phyloP scores from a whole-genome alignment of 139 green algal genomes.

The Edaphochlamys debaryana region DNA sequence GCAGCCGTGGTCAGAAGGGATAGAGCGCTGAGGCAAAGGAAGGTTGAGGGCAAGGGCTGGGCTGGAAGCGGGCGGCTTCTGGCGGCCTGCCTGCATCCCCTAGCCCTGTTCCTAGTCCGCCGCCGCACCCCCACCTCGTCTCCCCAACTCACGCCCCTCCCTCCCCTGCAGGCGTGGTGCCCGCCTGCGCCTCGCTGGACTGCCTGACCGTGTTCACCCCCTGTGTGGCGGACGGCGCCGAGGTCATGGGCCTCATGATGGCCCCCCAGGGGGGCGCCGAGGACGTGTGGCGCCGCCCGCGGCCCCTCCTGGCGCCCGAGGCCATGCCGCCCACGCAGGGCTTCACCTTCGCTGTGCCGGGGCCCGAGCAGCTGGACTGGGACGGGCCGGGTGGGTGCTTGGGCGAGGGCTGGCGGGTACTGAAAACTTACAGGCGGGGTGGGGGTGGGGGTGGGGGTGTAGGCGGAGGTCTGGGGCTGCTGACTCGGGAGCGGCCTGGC shows the following conservation, averaged over 20 bases:
- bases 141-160: neutral
- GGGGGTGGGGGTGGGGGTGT: no score
- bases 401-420: no score
- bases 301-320: neutral
- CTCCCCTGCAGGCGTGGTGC: constrained; percentile 70
- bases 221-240: constrained; percentile 65
- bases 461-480: no score
- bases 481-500: no score
- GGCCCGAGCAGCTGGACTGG: constrained; percentile 65
- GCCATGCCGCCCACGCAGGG: neutral
- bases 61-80: no score
- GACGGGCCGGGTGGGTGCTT: constrained; percentile 60
- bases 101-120: neutral
- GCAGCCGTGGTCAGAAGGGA: no score
- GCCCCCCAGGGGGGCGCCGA: neutral
- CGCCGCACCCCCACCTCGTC: neutral
- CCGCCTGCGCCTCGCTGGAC: constrained; percentile 77
- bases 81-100: no score
- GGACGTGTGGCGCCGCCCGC: constrained; percentile 48
- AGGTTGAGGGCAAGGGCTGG: no score
- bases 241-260: constrained; percentile 57
- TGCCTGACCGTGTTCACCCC: constrained; percentile 81
- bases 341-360: constrained; percentile 79
- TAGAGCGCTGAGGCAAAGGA: no score
- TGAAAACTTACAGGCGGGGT: no score